Evolutionary conservation across 73 alveolate genomes (phyloP), one percentile per base, ranked within the genome.

Genomic region (Paramecium sonneborni): DNA sequence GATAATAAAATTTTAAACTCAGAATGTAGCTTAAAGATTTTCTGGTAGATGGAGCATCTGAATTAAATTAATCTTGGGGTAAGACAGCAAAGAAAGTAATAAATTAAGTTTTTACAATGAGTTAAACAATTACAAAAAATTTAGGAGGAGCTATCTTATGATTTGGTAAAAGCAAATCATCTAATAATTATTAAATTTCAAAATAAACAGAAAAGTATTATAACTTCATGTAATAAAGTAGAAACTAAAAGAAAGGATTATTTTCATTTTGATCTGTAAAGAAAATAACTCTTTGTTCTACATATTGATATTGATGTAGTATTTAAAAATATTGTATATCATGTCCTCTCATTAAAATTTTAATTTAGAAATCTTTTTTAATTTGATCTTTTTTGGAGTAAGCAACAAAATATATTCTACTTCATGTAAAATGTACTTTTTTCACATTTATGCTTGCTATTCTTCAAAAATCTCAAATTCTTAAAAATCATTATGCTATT

Each of bases 371-470:
- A 88, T 69, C 12, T 55, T 21, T 24, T 62, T 55, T 69, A 90
- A 69, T 26, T 69, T 67, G 18, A 20, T 90, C 69, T 6, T 88
- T 68, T 39, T 79, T 62, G n/a, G 90, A 69, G 24, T 88, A 82
- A 5, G 90, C 93, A 43, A 90, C 93, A 88, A 88, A 88, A 39
- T 88, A 88, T 28, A 88, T 30, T 88, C 93, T 62, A 10, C 90
- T 90, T 21, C 69, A 56, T 6, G 93, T 67, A 70, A 69, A 88
- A 69, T 88, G 93, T 21, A 88, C 88, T 70, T 88, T 90, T 41
- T 88, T 20, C 3, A 69, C 24, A 32, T 62, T 68, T 24, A 76
- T 57, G 37, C 44, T n/a, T 88, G 8, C 41, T 74, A 69, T 88
- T 82, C 41, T 88, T 69, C 0, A 82, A 69, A 6, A 62, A 30